Evolutionary conservation across 2,329 filamentous ascomycete species (phyloP).

Genomic region (Sporothrix brunneoviolacea): DNA sequence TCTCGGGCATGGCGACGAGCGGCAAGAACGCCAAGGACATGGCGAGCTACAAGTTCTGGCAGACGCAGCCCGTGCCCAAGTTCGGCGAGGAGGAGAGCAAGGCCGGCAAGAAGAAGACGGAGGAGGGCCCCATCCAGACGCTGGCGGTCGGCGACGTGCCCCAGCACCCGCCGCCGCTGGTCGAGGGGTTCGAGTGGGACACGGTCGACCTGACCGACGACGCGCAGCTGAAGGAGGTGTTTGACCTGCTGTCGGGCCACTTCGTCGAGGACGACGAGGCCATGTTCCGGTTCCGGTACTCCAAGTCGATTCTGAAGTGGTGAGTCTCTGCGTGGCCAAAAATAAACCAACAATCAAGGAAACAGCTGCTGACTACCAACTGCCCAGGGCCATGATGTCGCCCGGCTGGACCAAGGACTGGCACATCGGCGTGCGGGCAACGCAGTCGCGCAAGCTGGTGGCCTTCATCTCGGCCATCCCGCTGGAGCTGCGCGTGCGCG

Average conservation of each 20-base stretch:
- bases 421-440: constrained; percentile 88
- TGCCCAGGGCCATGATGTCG: constrained; percentile 88
- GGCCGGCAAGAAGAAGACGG: constrained; percentile 37
- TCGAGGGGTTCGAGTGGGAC: constrained; percentile 89
- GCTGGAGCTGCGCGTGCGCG: constrained; percentile 71
- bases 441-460: constrained; percentile 77
- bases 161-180: constrained; percentile 66
- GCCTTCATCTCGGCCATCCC: constrained; percentile 95
- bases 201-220: constrained; percentile 78
- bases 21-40: constrained; percentile 94
- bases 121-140: constrained; percentile 75
- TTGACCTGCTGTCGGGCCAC: constrained; percentile 83
- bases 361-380: constrained; percentile 2
- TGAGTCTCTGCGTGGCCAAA: no score
- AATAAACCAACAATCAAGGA: not conserved
- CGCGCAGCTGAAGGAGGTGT: constrained; percentile 78
- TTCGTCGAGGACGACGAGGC: constrained; percentile 97
- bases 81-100: constrained; percentile 51
- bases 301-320: constrained; percentile 80
- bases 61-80: constrained; percentile 87
- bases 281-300: constrained; percentile 98
- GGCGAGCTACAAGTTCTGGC: constrained; percentile 98
- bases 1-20: constrained; percentile 67
- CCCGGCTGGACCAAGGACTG: constrained; percentile 91
- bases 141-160: constrained; percentile 73